Percentiles rank a stretch among this genome's conserved stretches.
These are phyloP conservation scores for Boletus calvinii DNA, from an alignment of 1,284 basidiomycete species.

Conservation along the genomic window DNA sequence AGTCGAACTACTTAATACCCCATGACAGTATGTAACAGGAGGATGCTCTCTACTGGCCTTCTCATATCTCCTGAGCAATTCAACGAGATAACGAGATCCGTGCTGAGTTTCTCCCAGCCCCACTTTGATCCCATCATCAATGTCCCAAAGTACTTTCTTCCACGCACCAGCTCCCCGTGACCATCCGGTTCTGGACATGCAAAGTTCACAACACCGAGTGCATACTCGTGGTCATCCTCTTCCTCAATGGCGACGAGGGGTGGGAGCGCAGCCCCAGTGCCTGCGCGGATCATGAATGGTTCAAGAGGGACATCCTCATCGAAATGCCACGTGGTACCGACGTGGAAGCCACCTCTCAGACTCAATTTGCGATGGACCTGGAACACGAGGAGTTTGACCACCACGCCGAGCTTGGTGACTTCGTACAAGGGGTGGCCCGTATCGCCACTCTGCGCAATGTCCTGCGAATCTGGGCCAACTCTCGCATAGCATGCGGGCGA, in stretches of 20 bases:
- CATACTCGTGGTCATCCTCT: slow-evolving; percentile 11
- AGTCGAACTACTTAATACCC: neutral
- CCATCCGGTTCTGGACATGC: neutral
- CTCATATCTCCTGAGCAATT: neutral
- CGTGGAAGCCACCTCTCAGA: slow-evolving; percentile 12
- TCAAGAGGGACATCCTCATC: slow-evolving; percentile 2
- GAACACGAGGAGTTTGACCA: slow-evolving; percentile 11
- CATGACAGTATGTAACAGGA: slow-evolving; percentile 9
- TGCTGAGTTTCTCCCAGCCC: slow-evolving; percentile 19
- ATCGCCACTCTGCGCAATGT: neutral
- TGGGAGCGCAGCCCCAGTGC: slow-evolving; percentile 9
- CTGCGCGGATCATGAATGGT: slow-evolving; percentile 9
- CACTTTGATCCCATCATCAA: slow-evolving; percentile 11
- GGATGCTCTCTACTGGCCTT: neutral
- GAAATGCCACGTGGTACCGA: slow-evolving; percentile 14
- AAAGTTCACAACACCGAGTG: slow-evolving; percentile 14
- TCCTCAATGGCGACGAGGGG: neutral
- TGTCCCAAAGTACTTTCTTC: slow-evolving; percentile 11
- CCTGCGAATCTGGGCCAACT: neutral
- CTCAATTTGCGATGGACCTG: slow-evolving; percentile 7
- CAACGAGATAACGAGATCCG: slow-evolving; percentile 7
- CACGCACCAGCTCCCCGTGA: slow-evolving; percentile 3
- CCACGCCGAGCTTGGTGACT: slow-evolving; percentile 16
- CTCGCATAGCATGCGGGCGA: slow-evolving; percentile 15
- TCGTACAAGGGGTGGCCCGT: slow-evolving; percentile 9